These are phyloP conservation scores for Blastobotrys illinoisensis DNA, from an alignment of 1,139 yeast species.

Conservation along the genomic window DNA sequence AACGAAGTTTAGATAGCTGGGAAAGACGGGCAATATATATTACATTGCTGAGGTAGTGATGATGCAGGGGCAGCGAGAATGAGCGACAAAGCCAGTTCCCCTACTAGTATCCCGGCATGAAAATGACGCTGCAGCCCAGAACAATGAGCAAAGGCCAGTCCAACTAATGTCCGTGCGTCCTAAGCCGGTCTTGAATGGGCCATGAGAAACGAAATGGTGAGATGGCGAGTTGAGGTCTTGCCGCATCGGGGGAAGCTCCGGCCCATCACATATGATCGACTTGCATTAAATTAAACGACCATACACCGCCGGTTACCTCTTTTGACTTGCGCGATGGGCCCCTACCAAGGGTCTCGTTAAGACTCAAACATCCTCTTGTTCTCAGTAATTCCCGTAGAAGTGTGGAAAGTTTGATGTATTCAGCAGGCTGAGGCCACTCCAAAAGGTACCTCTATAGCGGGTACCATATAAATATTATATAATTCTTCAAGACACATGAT, in stretches of 20 bases:
- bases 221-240: not conserved
- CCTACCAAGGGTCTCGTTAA: not conserved
- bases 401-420: no score
- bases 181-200: not conserved
- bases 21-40: no score
- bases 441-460: no score
- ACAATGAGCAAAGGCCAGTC: not conserved
- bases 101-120: not conserved
- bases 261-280: not conserved
- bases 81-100: not conserved
- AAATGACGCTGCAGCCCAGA: no score
- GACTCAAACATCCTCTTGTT: no score
- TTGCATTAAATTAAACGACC: not conserved
- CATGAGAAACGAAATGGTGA: not conserved
- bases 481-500: no score
- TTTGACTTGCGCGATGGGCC: not conserved
- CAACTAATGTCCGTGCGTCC: not conserved
- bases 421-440: no score
- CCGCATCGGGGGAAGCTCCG: not conserved
- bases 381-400: no score
- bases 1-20: not conserved
- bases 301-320: not conserved
- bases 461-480: no score
- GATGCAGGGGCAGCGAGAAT: not conserved
- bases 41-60: not conserved